Evolutionary conservation across 2,329 filamentous ascomycete species (phyloP).

Genomic region (Reticulascus tulasneorum): DNA sequence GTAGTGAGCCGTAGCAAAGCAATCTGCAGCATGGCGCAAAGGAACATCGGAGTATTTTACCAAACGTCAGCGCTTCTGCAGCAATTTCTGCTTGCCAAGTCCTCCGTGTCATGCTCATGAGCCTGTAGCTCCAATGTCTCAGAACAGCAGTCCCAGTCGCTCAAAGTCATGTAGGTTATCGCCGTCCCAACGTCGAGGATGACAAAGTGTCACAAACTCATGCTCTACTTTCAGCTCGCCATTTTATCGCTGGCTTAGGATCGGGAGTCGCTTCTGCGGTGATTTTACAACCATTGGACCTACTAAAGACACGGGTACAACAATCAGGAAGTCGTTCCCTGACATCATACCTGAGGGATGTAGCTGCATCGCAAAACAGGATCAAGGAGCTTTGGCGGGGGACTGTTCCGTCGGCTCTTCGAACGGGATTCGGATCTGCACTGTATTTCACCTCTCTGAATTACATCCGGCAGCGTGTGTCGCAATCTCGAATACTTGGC

Average conservation of each 20-base stretch:
- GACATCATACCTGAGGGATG: constrained; percentile 62
- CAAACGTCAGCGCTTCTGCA: too few species aligned
- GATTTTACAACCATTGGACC: constrained; percentile 88
- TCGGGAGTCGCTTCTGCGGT: constrained; percentile 87
- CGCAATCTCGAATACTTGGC: constrained; percentile 19
- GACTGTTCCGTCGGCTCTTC: constrained; percentile 85
- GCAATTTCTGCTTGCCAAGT: too few species aligned
- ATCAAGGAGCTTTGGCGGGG: constrained; percentile 84
- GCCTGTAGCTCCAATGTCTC: constrained; percentile 9
- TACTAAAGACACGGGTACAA: constrained; percentile 94
- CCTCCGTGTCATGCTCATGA: too few species aligned
- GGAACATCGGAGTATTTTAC: too few species aligned
- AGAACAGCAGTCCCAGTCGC: constrained; percentile 1
- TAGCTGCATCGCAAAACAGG: constrained; percentile 58
- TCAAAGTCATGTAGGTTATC: constrained; percentile 11
- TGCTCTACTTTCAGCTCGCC: constrained; percentile 54
- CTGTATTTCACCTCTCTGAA: constrained; percentile 93
- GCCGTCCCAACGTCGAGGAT: background rate
- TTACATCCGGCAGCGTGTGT: constrained; percentile 66
- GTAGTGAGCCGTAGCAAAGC: too few species aligned
- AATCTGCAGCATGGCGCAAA: too few species aligned
- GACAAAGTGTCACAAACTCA: background rate
- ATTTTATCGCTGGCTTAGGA: constrained; percentile 82
- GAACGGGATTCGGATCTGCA: constrained; percentile 88
- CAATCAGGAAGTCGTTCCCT: constrained; percentile 74